Base-by-base conservation (phyloP, 371 early-diverging fungal genomes). In the Syncephalastrum sp. region DNA sequence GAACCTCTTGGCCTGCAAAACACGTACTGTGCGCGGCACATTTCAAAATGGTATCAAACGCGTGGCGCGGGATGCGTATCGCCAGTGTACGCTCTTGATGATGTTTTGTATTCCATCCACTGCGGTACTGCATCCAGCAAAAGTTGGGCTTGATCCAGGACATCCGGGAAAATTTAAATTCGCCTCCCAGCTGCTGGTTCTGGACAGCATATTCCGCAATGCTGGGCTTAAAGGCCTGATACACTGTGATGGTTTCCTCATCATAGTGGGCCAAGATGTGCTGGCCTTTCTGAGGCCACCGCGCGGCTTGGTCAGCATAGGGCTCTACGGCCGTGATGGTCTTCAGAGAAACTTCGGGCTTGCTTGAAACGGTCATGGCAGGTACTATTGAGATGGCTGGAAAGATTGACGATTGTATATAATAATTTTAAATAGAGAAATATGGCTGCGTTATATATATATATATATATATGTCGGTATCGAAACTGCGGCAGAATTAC, bases 131-230 rank as follows among this genome's bases (percentile, higher is more conserved):
- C 79, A 79, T 79, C 79, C 79, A 79, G 27, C 56, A 56, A 59
- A 74, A 79, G 42, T 62, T 74, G 0, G 79, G 59, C 56, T 76
- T 79, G 58, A 79, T 71, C 77, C 79, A 79, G 0, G 79, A 67
- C 74, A 71, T 76, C 1, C 79, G 64, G 19, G 8, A 48, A 27
- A 61, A 46, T 6, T 60, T 71, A 68, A 66, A 79, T 29, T 44
- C 60, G 8, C 72, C 65, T 8, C 29, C 47, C 27, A 67, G 57
- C 12, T 53, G 57, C 47, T 72, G 65, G 49, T 66, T 42, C 25
- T 60, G 17, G 23, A 69, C 60, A 10, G 72, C 74, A 17, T 60
- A 59, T 2, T 47, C 16, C 3, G 70, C 77, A 59, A 76, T 76
- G 10, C 48, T 27, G 4, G 58, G 53, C 7, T 57, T 58, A 59